Evolutionary conservation across 1,284 basidiomycete species (phyloP), one percentile per base, ranked within the genome.

Genomic region (Trichosporon inkin): DNA sequence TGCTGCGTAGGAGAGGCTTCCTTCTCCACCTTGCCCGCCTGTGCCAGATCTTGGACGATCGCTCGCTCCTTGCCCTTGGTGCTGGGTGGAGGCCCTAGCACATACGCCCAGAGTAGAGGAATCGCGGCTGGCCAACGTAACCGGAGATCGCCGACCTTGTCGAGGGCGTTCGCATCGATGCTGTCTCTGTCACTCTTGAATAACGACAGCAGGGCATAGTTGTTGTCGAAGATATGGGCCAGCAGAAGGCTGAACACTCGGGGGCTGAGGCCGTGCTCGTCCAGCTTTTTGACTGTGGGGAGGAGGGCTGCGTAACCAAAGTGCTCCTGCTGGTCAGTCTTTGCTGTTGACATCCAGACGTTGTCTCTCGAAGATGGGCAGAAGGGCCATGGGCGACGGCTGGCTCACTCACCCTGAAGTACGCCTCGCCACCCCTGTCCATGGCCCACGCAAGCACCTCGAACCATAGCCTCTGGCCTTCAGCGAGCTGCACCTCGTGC

Each of bases 401-500:
- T 28, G 24, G 22, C 20, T 19, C 14, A 62, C 70, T 63, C 54
- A 73, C 73, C 58, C 68, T 63, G 47, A 77, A 77, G 28, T 60
- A 41, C 4, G 44, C 32, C 20, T 64, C 59, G 16, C 69, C 67
- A 11, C 65, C 66, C 22, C 72, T 53, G 56, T 75, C 73, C 41
- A 68, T 59, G 2, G 69, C 72, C 73, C 72, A 75, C 3, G 65
- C 69, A 19, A 76, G 58, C 3, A 69, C 66, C 55, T 75, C 73
- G 20, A 77, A 65, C 24, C 62, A 69, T 19, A 76, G 55, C 14
- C 75, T 56, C 19, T 72, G 56, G 10, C 72, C 75, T 56, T 77
- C 75, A 49, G 66, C 66, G 16, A 72, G 62, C 65, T 75, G 74
- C 19, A 75, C 73, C 57, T 77, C 74, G 24, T 63, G 53, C 6